Percentiles rank a stretch among this genome's conserved stretches.
Evolutionary conservation across 495 filamentous ascomycete genomes (phyloP).

Genomic region (Apodospora peruviana): DNA sequence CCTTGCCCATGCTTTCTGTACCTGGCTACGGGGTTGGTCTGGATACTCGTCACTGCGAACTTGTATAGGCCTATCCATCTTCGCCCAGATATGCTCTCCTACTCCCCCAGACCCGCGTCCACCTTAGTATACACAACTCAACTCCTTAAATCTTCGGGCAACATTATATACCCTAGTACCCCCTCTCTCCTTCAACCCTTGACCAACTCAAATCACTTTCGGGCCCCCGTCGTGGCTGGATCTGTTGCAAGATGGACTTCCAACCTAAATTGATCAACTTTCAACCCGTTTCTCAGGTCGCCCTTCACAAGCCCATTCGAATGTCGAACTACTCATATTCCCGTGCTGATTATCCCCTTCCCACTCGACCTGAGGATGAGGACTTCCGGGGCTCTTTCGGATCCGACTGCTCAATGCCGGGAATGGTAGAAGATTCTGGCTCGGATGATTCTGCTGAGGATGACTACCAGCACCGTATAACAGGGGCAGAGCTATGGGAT

Average conservation of each 20-base stretch:
- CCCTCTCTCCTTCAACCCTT: no score
- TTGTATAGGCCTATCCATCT: neutral
- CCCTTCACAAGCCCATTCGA: neutral
- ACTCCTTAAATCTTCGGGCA: neutral
- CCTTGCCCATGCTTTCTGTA: neutral
- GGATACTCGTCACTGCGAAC: neutral
- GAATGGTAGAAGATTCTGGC: slow-evolving; percentile 24
- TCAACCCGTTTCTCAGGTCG: slow-evolving; percentile 2
- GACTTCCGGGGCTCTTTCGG: slow-evolving; percentile 16
- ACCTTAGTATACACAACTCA: neutral
- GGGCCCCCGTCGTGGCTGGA: neutral
- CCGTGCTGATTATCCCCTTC: slow-evolving; percentile 2
- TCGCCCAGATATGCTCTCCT: neutral
- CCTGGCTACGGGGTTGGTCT: neutral
- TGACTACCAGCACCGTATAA: slow-evolving; percentile 16
- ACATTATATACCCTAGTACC: no score
- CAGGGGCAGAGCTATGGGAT: slow-evolving; percentile 20
- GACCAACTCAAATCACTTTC: no score
- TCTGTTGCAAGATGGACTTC: slow-evolving; percentile 6
- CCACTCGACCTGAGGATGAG: neutral
- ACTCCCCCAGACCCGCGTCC: neutral
- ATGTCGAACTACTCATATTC: slow-evolving; percentile 17
- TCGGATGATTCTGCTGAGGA: slow-evolving; percentile 25
- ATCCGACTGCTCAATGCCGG: slow-evolving; percentile 20
- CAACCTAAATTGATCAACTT: neutral